Evolutionary conservation across 192 early-diverging fungal genomes (phyloP).

Genomic region (Umbelopsis isabellina): DNA sequence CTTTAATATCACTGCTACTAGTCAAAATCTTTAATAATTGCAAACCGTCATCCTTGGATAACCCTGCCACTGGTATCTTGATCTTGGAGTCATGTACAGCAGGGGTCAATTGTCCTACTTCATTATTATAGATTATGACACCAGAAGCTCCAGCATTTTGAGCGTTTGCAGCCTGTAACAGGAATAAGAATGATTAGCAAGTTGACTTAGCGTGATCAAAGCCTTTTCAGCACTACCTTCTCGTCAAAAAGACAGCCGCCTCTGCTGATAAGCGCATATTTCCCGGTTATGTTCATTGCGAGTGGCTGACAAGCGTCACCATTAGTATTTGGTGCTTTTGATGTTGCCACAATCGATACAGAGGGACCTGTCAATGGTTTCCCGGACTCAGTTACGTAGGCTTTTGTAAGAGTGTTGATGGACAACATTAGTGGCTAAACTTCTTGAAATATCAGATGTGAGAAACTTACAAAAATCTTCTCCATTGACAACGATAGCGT

Average conservation of each 20-base stretch:
- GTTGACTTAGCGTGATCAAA: neutral
- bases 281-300: conserved; percentile 31
- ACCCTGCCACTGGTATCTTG: conserved; percentile 46
- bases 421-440: no score
- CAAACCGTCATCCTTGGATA: conserved; percentile 46
- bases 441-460: conserved; percentile 22
- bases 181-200: neutral
- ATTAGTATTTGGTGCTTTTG: conserved; percentile 35
- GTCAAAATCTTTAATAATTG: conserved; percentile 21
- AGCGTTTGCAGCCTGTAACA: conserved; percentile 28
- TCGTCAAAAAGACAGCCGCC: conserved; percentile 49
- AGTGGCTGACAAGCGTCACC: conserved; percentile 54
- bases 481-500: conserved; percentile 19
- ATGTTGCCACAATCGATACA: conserved; percentile 42
- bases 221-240: conserved; percentile 37
- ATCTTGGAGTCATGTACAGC: conserved; percentile 16
- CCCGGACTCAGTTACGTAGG: conserved; percentile 25
- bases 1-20: conserved; percentile 18
- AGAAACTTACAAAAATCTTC: conserved; percentile 37
- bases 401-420: conserved; percentile 29
- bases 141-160: conserved; percentile 53
- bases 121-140: conserved; percentile 53
- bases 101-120: conserved; percentile 37
- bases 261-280: conserved; percentile 46
- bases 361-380: conserved; percentile 30